Evolutionary conservation across 805 yeast genomes (phyloP).

Genomic region (Lipomyces kockii): DNA sequence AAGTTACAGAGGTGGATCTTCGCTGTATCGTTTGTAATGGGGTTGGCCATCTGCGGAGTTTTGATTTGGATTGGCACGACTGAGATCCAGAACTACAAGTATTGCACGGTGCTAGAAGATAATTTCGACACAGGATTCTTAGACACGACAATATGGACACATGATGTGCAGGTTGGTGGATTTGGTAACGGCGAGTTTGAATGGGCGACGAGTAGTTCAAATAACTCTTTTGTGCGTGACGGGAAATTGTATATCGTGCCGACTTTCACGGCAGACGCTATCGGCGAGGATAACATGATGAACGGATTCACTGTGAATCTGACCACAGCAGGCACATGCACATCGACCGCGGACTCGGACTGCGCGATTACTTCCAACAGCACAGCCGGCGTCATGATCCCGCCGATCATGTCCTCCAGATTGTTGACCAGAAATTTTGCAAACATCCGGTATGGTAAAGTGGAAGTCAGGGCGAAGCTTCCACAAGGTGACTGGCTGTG

Average conservation of each 20-base stretch:
- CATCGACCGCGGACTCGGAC: conserved; percentile 7
- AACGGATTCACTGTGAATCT: conserved; percentile 34
- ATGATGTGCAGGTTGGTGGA: conserved; percentile 31
- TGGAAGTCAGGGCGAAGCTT: conserved; percentile 28
- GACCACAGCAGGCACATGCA: conserved; percentile 26
- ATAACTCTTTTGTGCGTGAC: conserved; percentile 29
- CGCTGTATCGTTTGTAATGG: conserved; percentile 14
- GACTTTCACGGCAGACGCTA: conserved; percentile 26
- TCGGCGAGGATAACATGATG: conserved; percentile 25
- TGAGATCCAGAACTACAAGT: conserved; percentile 19
- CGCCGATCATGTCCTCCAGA: no score
- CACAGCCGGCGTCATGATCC: no score
- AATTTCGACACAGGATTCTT: conserved; percentile 11
- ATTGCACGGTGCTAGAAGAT: conserved; percentile 21
- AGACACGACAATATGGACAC: conserved; percentile 17
- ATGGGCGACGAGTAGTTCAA: conserved; percentile 21
- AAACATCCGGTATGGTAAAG: conserved; percentile 27
- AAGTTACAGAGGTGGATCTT: conserved; percentile 11
- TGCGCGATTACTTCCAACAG: no score
- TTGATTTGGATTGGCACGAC: conserved; percentile 30
- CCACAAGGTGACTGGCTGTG: conserved; percentile 35
- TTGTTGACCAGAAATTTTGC: conserved; percentile 19
- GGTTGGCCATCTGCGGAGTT: conserved; percentile 20
- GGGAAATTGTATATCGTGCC: conserved; percentile 27
- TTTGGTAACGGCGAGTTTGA: conserved; percentile 33